Base-by-base conservation (phyloP, 169 alveolate genomes). In the Ichthyophthirius multifiliis region DNA sequence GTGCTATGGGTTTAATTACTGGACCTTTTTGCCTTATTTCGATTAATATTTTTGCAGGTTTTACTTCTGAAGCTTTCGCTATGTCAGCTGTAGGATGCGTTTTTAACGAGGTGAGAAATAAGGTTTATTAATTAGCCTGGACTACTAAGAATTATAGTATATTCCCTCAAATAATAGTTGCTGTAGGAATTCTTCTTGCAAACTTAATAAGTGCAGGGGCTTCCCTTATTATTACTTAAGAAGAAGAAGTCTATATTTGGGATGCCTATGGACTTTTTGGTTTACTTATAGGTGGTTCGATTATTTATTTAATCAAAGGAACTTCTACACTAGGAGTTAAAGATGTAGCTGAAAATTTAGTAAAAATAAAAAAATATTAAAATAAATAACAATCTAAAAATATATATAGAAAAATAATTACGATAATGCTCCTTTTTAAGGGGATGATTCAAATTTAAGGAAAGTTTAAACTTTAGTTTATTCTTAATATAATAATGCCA, bases 211-310 rank as follows among this genome's bases (percentile, higher is more conserved):
- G 43, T 13, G 41, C 41, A 3, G 77, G 77, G 20, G 39, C 46
- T 7, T 34, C 35, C 16, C 64, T 23, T 3, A 37, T 37, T 16
- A 5, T 37, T 13, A 34, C 63, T 2, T 18, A 37, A 4, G 39
- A 37, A 37, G 20, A 35, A 3, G 62, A 67, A 18, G 18, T 67
- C 18, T 18, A 39, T 18, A 30, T 67, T 39, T 37, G 48, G 77
- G 77, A 67, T 37, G 63, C 77, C 45, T 67, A 37, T 39, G 46
- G 55, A 0, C n/a, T 67, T n/a, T 67, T 67, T n/a, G 77, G 77
- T 18, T 34, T 67, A 13, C 41, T 67, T 16, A 18, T 31, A 10
- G 77, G 77, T 16, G 77, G 63, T 1, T 67, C 63, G n/a, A 12
- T 67, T 4, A 62, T 37, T 23, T 67, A 37, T 37, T 37, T 67